Conservation (phyloP, 495 filamentous ascomycete species). For the Xanthoparmelia taractica region DNA sequence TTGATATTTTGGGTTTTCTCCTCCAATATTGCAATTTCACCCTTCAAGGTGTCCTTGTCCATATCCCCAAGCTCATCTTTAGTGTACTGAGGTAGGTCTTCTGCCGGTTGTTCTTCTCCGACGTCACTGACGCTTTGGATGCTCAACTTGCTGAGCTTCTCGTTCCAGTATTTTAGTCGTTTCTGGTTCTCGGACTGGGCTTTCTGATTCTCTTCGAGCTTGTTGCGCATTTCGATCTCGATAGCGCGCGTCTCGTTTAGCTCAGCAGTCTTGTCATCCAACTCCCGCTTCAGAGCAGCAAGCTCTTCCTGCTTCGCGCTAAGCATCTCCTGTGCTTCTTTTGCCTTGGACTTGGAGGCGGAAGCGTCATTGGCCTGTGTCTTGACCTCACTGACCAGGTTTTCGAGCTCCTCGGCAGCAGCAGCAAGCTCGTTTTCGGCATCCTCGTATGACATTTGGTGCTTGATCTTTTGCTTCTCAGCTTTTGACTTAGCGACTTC, state of each 20-base stretch:
- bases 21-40: conserved; percentile 80
- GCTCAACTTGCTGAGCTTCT: conserved; percentile 70
- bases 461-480: conserved; percentile 83
- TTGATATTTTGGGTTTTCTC: conserved; percentile 85
- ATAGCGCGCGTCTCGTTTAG: conserved; percentile 82
- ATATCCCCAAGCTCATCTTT: conserved; percentile 90
- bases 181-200: conserved; percentile 79
- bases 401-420: conserved; percentile 61
- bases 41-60: conserved; percentile 78
- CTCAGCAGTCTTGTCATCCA: conserved; percentile 79
- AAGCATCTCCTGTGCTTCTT: conserved; percentile 77
- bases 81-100: conserved; percentile 69
- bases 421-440: conserved; percentile 69
- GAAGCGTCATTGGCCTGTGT: conserved; percentile 69
- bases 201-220: conserved; percentile 93
- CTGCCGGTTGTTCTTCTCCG: conserved; percentile 44
- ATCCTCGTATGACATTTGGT: conserved; percentile 68
- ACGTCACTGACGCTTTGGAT: conserved; percentile 74
- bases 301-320: conserved; percentile 75
- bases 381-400: conserved; percentile 64
- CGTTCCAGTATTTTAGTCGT: conserved; percentile 73
- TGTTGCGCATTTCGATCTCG: conserved; percentile 98
- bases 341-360: conserved; percentile 62
- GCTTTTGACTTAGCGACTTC: conserved; percentile 83
- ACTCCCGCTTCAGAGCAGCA: conserved; percentile 66